Evolutionary conservation across 1,284 basidiomycete genomes (phyloP).

Genomic region (Xerocomus minutiporus): DNA sequence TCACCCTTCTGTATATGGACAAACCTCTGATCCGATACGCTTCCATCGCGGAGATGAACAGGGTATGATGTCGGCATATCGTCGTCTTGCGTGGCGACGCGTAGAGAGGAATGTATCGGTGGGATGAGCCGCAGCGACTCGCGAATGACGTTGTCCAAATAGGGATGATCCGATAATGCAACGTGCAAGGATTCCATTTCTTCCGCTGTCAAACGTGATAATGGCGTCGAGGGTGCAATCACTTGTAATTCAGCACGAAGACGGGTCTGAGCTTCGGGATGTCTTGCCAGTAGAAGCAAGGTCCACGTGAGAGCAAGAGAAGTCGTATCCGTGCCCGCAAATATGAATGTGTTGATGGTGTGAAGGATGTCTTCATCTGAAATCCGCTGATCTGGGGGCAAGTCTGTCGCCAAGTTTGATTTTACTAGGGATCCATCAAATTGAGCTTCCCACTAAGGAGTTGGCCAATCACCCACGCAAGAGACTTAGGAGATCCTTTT

Average conservation of each 20-base stretch:
- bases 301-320: slow-evolving; percentile 78
- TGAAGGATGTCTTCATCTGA: slow-evolving; percentile 77
- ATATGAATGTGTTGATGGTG: slow-evolving; percentile 83
- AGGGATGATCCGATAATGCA: slow-evolving; percentile 59
- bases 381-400: slow-evolving; percentile 64
- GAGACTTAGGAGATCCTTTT: slow-evolving; percentile 64
- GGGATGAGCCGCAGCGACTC: slow-evolving; percentile 74
- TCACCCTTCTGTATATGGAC: slow-evolving; percentile 61
- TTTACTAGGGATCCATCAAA: slow-evolving; percentile 49
- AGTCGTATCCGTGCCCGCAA: slow-evolving; percentile 82
- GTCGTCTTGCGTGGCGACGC: slow-evolving; percentile 71
- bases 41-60: slow-evolving; percentile 53
- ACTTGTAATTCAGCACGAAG: slow-evolving; percentile 58
- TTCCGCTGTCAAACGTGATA: slow-evolving; percentile 47
- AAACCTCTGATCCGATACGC: slow-evolving; percentile 36
- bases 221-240: slow-evolving; percentile 35
- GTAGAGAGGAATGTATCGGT: slow-evolving; percentile 75
- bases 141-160: slow-evolving; percentile 70
- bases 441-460: neutral
- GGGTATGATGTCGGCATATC: slow-evolving; percentile 66
- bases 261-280: slow-evolving; percentile 58
- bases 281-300: slow-evolving; percentile 60
- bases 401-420: slow-evolving; percentile 62
- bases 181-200: slow-evolving; percentile 57
- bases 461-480: slow-evolving; percentile 45